Percentiles rank a stretch among this genome's conserved stretches.
Conservation (phyloP, 1,284 basidiomycete species). For the Chondrostereum purpureum region DNA sequence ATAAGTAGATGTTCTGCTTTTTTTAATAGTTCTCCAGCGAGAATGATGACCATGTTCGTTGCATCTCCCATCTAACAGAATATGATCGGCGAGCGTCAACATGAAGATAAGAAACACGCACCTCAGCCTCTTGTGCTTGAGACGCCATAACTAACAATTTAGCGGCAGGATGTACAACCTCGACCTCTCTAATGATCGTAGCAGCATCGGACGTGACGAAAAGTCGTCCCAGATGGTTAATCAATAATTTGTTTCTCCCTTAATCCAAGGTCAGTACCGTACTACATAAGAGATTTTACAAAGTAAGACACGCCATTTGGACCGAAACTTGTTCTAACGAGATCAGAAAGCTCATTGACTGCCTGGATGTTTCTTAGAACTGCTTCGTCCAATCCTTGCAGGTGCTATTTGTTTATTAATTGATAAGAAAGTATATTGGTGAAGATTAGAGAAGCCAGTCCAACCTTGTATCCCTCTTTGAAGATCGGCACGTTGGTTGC, state of each 20-base stretch:
- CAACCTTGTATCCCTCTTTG: slow-evolving; percentile 90
- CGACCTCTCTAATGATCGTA: slow-evolving; percentile 97
- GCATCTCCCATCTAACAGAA: slow-evolving; percentile 84
- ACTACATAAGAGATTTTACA: slow-evolving; percentile 8
- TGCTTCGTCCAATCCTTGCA: slow-evolving; percentile 89
- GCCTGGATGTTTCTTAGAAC: slow-evolving; percentile 95
- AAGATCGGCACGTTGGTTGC: slow-evolving; percentile 86
- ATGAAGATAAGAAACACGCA: slow-evolving; percentile 26
- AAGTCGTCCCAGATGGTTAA: slow-evolving; percentile 92
- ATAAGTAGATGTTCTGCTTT: slow-evolving; percentile 89
- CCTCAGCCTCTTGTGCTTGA: slow-evolving; percentile 94
- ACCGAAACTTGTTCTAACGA: slow-evolving; percentile 94
- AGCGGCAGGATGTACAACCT: slow-evolving; percentile 97
- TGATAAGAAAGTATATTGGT: slow-evolving; percentile 6
- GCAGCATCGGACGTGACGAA: slow-evolving; percentile 99
- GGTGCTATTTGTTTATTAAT: slow-evolving; percentile 56
- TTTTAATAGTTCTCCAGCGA: slow-evolving; percentile 94
- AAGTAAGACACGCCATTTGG: slow-evolving; percentile 84
- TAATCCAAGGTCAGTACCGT: not conserved
- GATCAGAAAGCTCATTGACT: slow-evolving; percentile 88
- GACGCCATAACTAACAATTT: slow-evolving; percentile 97
- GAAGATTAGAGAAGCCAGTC: slow-evolving; percentile 9
- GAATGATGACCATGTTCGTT: slow-evolving; percentile 92
- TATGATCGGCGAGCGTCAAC: slow-evolving; percentile 6
- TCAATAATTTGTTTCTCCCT: slow-evolving; percentile 93